Evolutionary conservation across 73 alveolate species (phyloP).

Genomic region (Paramecium primaurelia): DNA sequence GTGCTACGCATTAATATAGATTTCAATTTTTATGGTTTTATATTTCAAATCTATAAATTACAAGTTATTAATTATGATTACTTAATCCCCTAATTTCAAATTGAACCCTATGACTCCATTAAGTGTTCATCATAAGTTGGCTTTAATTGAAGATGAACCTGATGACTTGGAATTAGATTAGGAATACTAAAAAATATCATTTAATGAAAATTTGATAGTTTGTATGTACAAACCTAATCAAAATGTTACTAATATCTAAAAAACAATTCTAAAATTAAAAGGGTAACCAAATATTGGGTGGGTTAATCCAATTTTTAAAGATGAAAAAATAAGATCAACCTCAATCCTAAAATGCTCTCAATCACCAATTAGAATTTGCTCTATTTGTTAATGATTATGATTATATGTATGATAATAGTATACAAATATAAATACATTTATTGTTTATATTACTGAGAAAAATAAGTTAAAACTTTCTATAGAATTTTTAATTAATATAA

Average conservation of each 20-base stretch:
- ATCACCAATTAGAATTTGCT: background rate
- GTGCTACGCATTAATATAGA: background rate
- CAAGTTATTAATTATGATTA: background rate
- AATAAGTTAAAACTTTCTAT: background rate
- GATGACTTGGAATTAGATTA: background rate
- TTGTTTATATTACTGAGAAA: background rate
- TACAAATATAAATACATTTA: background rate
- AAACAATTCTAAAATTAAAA: background rate
- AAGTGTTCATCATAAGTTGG: background rate
- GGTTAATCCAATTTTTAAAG: background rate
- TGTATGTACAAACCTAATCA: constrained; percentile 10
- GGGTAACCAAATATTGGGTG: background rate
- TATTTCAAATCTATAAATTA: constrained; percentile 3
- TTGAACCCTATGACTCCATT: constrained; percentile 4
- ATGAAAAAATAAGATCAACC: background rate
- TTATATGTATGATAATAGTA: background rate
- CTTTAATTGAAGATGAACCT: background rate
- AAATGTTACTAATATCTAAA: background rate
- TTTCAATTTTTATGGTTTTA: background rate
- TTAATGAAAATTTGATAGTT: background rate
- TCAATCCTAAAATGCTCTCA: background rate
- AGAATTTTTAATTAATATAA: background rate
- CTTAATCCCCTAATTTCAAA: background rate
- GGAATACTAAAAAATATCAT: background rate
- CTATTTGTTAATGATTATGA: background rate